Percentiles rank a stretch among this genome's conserved stretches.
Evolutionary conservation across 768 basidiomycete species (phyloP).

Genomic region (Strobilomyces dryophilus): DNA sequence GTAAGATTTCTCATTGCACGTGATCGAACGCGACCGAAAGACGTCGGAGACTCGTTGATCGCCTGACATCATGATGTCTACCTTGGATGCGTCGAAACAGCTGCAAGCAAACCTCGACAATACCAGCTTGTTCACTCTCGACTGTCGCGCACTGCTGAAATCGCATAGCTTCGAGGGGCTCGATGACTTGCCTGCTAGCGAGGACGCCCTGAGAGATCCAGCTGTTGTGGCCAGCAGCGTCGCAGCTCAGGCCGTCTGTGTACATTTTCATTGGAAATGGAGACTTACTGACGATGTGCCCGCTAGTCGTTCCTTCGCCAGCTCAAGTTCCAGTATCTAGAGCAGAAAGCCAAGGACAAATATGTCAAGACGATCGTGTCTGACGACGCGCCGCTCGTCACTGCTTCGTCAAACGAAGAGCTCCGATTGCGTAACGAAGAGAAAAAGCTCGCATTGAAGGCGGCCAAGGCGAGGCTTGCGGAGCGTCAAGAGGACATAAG

Average conservation of each 20-base stretch:
- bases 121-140: conserved; percentile 21
- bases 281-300: conserved; percentile 2
- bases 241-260: conserved; percentile 55
- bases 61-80: conserved; percentile 14
- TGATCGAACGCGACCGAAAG: conserved; percentile 2
- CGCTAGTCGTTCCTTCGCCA: conserved; percentile 68
- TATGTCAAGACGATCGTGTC: conserved; percentile 85
- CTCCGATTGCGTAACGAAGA: conserved; percentile 56
- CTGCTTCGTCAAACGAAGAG: conserved; percentile 73
- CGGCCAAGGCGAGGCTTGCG: conserved; percentile 56
- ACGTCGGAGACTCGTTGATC: too few relatives aligned
- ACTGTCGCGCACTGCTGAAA: conserved; percentile 20
- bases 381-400: conserved; percentile 79
- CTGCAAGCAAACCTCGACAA: conserved; percentile 27
- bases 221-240: conserved; percentile 56
- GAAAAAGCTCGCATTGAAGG: conserved; percentile 68
- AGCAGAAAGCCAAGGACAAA: conserved; percentile 87
- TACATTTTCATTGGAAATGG: not conserved
- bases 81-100: conserved; percentile 19
- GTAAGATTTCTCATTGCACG: not conserved
- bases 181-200: conserved; percentile 23
- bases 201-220: conserved; percentile 44
- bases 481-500: conserved; percentile 61
- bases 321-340: conserved; percentile 85
- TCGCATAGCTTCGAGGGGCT: conserved; percentile 27